Conservation (phyloP, 345 rosid genomes). For the Diplotaxis tenuifolia region DNA sequence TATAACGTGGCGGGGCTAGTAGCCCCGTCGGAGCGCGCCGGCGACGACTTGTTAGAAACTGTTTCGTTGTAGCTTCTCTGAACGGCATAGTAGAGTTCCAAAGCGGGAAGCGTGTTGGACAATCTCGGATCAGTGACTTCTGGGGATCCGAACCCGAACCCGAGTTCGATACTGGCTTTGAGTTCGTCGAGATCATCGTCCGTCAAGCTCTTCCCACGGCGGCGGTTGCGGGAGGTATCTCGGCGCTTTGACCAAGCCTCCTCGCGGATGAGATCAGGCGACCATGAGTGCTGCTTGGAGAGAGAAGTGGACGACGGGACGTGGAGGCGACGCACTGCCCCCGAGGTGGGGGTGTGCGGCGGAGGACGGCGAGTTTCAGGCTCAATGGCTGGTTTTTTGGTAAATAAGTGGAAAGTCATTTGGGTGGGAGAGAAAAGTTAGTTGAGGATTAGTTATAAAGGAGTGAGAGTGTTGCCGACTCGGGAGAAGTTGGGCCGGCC, state of each 20-base stretch:
- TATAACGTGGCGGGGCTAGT: constrained; percentile 58
- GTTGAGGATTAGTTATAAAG: constrained; percentile 26
- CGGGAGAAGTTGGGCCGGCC: constrained; percentile 29
- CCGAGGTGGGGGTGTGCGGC: constrained; percentile 41
- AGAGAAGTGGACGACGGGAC: constrained; percentile 40
- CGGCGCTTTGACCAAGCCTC: constrained; percentile 86
- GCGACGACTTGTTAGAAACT: constrained; percentile 45
- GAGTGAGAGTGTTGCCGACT: constrained; percentile 11
- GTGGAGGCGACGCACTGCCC: constrained; percentile 38
- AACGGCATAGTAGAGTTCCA: constrained; percentile 81
- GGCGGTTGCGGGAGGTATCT: constrained; percentile 41
- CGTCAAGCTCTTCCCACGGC: constrained; percentile 73
- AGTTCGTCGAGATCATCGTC: constrained; percentile 95
- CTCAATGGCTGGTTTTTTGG: constrained; percentile 44
- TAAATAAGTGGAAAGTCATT: not conserved
- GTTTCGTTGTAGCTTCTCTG: constrained; percentile 47
- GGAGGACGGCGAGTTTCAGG: constrained; percentile 44
- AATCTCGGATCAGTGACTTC: constrained; percentile 59
- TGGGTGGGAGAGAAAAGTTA: not conserved
- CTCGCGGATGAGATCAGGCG: constrained; percentile 77
- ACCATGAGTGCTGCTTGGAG: constrained; percentile 79
- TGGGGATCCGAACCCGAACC: constrained; percentile 80
- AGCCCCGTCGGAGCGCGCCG: constrained; percentile 54
- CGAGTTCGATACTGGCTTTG: constrained; percentile 81
- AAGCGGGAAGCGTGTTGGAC: constrained; percentile 80